Evolutionary conservation across 1,139 yeast species (phyloP).

Genomic region (Geotrichum cucujoidarum): DNA sequence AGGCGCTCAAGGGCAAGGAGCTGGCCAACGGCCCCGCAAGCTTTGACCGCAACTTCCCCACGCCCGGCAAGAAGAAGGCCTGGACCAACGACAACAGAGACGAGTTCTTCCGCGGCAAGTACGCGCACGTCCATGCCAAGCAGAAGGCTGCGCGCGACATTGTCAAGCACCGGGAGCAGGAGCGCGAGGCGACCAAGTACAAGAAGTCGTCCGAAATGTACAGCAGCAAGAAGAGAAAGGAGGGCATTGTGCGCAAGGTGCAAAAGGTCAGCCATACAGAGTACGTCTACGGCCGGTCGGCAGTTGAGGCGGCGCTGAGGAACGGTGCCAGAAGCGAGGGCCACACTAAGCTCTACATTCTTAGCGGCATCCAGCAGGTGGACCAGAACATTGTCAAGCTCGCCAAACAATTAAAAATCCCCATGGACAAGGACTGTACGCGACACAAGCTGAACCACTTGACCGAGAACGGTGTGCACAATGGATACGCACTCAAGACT

Average conservation of each 20-base stretch:
- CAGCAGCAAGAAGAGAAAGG: slow-evolving; percentile 9
- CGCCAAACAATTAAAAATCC: slow-evolving; percentile 47
- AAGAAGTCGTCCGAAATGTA: slow-evolving; percentile 9
- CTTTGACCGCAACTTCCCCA: slow-evolving; percentile 46
- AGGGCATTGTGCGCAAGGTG: slow-evolving; percentile 3
- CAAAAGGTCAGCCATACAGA: slow-evolving; percentile 37
- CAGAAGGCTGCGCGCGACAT: slow-evolving; percentile 11
- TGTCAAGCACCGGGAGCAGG: background rate
- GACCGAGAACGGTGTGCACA: slow-evolving; percentile 71
- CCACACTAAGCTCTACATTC: slow-evolving; percentile 45
- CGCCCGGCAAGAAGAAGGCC: slow-evolving; percentile 42
- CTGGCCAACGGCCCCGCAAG: slow-evolving; percentile 19
- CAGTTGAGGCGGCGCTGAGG: slow-evolving; percentile 65
- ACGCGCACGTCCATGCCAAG: slow-evolving; percentile 54
- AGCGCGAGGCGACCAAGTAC: slow-evolving; percentile 2
- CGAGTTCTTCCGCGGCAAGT: slow-evolving; percentile 49
- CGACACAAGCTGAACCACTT: slow-evolving; percentile 57
- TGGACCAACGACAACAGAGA: slow-evolving; percentile 59
- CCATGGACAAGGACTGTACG: slow-evolving; percentile 42
- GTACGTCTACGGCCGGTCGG: slow-evolving; percentile 69
- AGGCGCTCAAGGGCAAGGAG: slow-evolving; percentile 14
- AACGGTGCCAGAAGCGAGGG: slow-evolving; percentile 49
- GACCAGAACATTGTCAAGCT: slow-evolving; percentile 40
- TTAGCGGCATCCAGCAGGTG: slow-evolving; percentile 32
- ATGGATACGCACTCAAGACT: slow-evolving; percentile 71